phyloP scores from a whole-genome alignment of 441 rosid genomes.

The Jatropha multifida region DNA sequence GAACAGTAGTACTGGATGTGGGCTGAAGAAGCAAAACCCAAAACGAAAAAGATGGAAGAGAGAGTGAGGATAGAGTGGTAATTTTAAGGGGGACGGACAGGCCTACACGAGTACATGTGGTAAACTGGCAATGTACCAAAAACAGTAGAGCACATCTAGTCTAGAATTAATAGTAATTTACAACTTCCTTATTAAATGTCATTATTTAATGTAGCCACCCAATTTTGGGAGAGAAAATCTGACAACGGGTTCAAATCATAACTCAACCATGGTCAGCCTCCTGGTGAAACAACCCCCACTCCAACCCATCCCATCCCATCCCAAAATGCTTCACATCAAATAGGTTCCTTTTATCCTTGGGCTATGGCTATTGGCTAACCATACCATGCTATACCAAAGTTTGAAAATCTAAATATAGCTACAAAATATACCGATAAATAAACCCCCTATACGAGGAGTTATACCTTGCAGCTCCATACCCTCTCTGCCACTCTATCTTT shows the following conservation, averaged over 20 bases:
- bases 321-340: not conserved
- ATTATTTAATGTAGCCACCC: slow-evolving; percentile 5
- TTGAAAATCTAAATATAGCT: not conserved
- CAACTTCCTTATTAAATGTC: not conserved
- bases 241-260: not conserved
- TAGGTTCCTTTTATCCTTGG: not conserved
- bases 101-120: not conserved
- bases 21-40: not conserved
- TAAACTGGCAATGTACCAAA: slow-evolving; percentile 7
- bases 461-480: slow-evolving; percentile 32
- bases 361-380: no score
- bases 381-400: not conserved
- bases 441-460: slow-evolving; percentile 34
- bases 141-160: not conserved
- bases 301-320: not conserved
- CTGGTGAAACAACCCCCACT: not conserved
- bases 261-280: no score
- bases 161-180: no score
- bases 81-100: not conserved
- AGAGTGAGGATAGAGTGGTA: not conserved
- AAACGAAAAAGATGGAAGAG: not conserved
- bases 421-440: slow-evolving; percentile 43
- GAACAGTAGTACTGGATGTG: not conserved
- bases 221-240: slow-evolving; percentile 15
- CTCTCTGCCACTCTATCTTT: slow-evolving; percentile 3